Percentiles rank a stretch among this genome's conserved stretches.
phyloP scores from a whole-genome alignment of 345 rosid genomes.

The Syzygium oleosum region DNA sequence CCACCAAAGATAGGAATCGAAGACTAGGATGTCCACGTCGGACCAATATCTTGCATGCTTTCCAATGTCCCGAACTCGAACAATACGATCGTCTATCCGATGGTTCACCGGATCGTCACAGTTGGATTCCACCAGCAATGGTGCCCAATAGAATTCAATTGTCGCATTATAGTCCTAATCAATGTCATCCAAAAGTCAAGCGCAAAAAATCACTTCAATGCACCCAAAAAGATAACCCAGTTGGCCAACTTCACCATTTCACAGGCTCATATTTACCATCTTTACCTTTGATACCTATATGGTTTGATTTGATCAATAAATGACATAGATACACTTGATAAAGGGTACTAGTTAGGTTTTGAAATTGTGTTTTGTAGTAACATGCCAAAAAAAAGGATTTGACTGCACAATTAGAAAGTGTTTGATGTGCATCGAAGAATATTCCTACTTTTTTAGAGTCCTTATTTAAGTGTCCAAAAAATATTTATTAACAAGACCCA shows the following conservation, averaged over 20 bases:
- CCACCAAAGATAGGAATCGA: slow-evolving; percentile 96
- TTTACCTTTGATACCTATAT: background rate
- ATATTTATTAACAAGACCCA: background rate
- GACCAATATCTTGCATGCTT: slow-evolving; percentile 86
- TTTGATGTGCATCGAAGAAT: background rate
- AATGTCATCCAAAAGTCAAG: background rate
- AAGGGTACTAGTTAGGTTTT: background rate
- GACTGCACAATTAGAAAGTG: background rate
- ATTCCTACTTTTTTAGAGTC: background rate
- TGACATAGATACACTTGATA: background rate
- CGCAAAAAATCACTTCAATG: background rate
- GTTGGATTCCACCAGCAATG: slow-evolving; percentile 88
- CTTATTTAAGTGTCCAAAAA: background rate
- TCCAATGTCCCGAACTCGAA: slow-evolving; percentile 61
- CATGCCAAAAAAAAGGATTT: background rate
- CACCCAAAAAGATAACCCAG: background rate
- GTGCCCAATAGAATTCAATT: slow-evolving; percentile 89
- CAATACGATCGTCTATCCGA: slow-evolving; percentile 54
- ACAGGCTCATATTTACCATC: background rate
- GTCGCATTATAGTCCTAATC: slow-evolving; percentile 74
- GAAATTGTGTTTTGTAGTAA: background rate
- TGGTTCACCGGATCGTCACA: slow-evolving; percentile 79
- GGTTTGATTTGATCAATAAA: background rate
- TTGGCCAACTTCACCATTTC: background rate
- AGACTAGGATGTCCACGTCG: slow-evolving; percentile 56